Evolutionary conservation across 2,329 filamentous ascomycete genomes (phyloP), one percentile per base, ranked within the genome.

Genomic region (Samsoniella hepiali): DNA sequence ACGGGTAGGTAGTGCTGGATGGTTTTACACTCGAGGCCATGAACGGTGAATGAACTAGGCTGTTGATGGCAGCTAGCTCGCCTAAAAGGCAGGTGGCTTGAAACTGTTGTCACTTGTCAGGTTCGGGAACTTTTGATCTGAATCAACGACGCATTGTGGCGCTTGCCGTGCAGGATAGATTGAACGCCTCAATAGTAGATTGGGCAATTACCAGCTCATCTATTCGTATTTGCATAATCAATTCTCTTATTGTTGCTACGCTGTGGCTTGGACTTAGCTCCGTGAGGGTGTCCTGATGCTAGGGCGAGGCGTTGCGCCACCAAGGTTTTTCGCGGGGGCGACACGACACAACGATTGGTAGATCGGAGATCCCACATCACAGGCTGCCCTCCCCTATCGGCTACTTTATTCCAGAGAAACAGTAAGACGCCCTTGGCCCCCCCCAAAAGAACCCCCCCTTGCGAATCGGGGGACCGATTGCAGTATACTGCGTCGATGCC

Each of bases 81-180:
- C 31, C 5, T 32, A 17, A 2, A 34, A 8, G 31, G 27, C 31
- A 53, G 17, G 22, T 53, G 7, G 32, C 31, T n/a, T 38, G 17
- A 22, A 22, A 3, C 8, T 53, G 50, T 7, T 38, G 32, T 22
- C 45, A 11, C 49, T 53, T 32, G 32, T 9, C 17, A 22, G 15
- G 15, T 53, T 45, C 50, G 50, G 50, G 50, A 53, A 38, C 50
- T 53, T 53, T 53, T 53, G 50, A 22, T 53, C 50, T n/a, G 32
- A 22, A 32, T 51, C 29, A n/a, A 40, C 15, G 5, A 7, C 13
- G 3, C 15, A 9, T 53, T 9, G 50, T 17, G 32, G 38, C 17
- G 32, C 50, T 51, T 34, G 49, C 5, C 10, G 17, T 10, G 8
- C 17, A 27, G 17, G 34, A 36, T 22, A 13, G 5, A 27, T n/a